Conservation (phyloP, 495 filamentous ascomycete species). For the Venustampulla echinocandica region DNA sequence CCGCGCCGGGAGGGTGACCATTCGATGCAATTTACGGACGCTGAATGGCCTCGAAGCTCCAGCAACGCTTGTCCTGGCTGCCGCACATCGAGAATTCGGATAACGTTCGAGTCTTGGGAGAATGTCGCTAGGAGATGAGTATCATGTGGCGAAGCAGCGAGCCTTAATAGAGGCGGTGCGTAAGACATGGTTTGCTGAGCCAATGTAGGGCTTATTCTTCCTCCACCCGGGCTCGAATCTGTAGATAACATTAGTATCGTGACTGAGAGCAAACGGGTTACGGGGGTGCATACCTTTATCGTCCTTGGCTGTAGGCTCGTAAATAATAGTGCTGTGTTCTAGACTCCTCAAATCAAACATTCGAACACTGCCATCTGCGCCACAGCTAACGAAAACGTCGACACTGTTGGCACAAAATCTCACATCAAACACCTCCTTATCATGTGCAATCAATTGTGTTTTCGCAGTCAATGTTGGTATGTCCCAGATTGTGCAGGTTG, state of each 20-base stretch:
- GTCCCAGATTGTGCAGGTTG: slow-evolving; percentile 99
- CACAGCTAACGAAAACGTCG: slow-evolving; percentile 96
- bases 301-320: slow-evolving; percentile 85
- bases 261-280: not conserved
- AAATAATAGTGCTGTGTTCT: slow-evolving; percentile 98
- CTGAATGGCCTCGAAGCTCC: slow-evolving; percentile 86
- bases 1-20: slow-evolving; percentile 87
- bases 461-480: slow-evolving; percentile 97
- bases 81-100: slow-evolving; percentile 92
- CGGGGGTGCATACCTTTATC: slow-evolving; percentile 56
- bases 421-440: slow-evolving; percentile 98
- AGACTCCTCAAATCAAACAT: slow-evolving; percentile 98
- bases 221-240: slow-evolving; percentile 25
- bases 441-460: slow-evolving; percentile 95
- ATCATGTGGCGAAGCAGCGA: slow-evolving; percentile 93
- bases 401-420: slow-evolving; percentile 93
- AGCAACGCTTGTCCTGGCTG: slow-evolving; percentile 93
- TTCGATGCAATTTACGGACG: slow-evolving; percentile 83
- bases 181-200: slow-evolving; percentile 68
- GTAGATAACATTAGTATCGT: slow-evolving; percentile 1
- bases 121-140: slow-evolving; percentile 94
- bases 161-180: slow-evolving; percentile 75
- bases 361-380: slow-evolving; percentile 92
- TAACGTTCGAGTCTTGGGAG: slow-evolving; percentile 82
- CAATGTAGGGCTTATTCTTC: slow-evolving; percentile 51